A percentile compares a stretch with the other conserved stretches of the same genome.
These are phyloP conservation scores for Nemania abortiva DNA, from an alignment of 2,329 filamentous ascomycete species.

Conservation along the genomic window DNA sequence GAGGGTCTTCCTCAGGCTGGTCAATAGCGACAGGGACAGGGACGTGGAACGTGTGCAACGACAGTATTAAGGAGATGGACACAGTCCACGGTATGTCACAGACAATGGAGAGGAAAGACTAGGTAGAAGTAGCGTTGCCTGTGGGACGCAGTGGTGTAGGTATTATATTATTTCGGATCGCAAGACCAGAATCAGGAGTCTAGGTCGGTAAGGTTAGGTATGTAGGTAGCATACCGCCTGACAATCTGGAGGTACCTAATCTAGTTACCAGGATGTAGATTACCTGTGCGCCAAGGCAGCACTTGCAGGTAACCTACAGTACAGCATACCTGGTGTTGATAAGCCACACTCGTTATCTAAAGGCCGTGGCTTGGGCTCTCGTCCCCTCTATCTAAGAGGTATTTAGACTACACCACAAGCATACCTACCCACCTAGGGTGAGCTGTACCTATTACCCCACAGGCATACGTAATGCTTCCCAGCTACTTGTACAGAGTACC, in stretches of 20 bases:
- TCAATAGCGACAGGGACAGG: slow-evolving; percentile 11
- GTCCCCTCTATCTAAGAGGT: background rate
- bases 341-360: background rate
- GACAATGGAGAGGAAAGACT: slow-evolving; percentile 24
- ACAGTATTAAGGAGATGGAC: slow-evolving; percentile 35
- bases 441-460: slow-evolving; percentile 2
- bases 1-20: background rate
- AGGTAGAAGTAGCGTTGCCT: slow-evolving; percentile 28
- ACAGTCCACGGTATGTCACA: slow-evolving; percentile 32
- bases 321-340: background rate
- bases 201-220: background rate
- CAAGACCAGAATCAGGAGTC: slow-evolving; percentile 39
- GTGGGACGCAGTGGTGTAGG: slow-evolving; percentile 26
- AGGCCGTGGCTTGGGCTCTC: background rate
- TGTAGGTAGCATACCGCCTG: slow-evolving; percentile 27
- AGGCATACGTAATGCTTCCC: slow-evolving; percentile 24
- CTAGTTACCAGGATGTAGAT: background rate
- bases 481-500: background rate
- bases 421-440: background rate
- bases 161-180: slow-evolving; percentile 36
- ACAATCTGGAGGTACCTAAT: background rate
- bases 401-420: too few species aligned
- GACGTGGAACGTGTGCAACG: slow-evolving; percentile 15
- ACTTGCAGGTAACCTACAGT: background rate
- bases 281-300: slow-evolving; percentile 24